These are phyloP conservation scores for Castanea mollissima DNA, from an alignment of 306 rosid genomes.

Conservation along the genomic window DNA sequence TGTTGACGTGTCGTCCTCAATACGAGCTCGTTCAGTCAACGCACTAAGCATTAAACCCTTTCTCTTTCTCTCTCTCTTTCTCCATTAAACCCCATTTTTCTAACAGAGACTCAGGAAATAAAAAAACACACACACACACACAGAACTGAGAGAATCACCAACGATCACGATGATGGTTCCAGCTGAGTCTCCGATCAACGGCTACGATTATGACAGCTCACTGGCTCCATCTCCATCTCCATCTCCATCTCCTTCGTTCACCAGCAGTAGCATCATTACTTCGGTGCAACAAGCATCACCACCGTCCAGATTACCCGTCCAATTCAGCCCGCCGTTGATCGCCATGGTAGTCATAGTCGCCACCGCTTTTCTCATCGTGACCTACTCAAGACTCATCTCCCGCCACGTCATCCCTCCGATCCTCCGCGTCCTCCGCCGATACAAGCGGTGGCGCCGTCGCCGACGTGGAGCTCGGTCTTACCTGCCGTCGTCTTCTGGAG, in stretches of 20 bases:
- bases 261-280: neutral
- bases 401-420: constrained; percentile 72
- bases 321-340: constrained; percentile 83
- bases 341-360: constrained; percentile 91
- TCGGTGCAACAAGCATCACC: constrained; percentile 15
- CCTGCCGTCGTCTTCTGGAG: constrained; percentile 66
- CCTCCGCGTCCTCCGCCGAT: constrained; percentile 38
- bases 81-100: neutral
- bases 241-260: neutral
- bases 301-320: constrained; percentile 54
- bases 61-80: no score
- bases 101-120: no score
- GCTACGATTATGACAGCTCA: neutral
- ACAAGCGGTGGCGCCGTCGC: constrained; percentile 40
- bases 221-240: constrained; percentile 31
- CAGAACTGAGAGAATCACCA: neutral
- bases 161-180: constrained; percentile 24
- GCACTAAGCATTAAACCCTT: constrained; percentile 6
- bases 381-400: constrained; percentile 82
- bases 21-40: constrained; percentile 2
- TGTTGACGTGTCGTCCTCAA: constrained; percentile 21
- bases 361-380: constrained; percentile 74
- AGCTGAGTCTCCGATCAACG: constrained; percentile 22
- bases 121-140: no score
- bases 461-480: constrained; percentile 36